These are phyloP conservation scores for Sugiyamaella lignohabitans DNA, from an alignment of 805 yeast species.

Conservation along the genomic window DNA sequence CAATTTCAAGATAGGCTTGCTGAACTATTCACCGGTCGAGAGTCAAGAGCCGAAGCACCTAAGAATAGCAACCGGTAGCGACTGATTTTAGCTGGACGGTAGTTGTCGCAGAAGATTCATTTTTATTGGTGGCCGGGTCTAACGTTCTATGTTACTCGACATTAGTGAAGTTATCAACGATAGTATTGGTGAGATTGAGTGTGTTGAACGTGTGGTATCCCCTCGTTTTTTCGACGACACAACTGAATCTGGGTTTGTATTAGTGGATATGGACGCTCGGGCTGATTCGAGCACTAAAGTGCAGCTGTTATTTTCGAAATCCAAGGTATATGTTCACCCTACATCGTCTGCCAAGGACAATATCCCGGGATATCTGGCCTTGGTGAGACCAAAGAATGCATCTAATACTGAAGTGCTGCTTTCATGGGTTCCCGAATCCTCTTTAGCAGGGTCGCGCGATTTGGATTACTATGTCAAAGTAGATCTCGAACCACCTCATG, in stretches of 20 bases:
- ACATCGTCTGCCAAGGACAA: slow-evolving; percentile 67
- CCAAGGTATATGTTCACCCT: slow-evolving; percentile 72
- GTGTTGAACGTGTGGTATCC: background rate
- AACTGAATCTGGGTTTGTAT: background rate
- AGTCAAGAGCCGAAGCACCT: no score
- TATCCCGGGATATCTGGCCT: slow-evolving; percentile 66
- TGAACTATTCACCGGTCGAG: no score
- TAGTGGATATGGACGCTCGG: background rate
- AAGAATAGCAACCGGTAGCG: no score
- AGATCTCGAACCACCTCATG: slow-evolving; percentile 38
- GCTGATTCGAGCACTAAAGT: slow-evolving; percentile 14
- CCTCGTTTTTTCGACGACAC: background rate
- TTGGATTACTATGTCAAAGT: slow-evolving; percentile 41
- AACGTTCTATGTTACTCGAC: background rate
- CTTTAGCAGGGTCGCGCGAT: slow-evolving; percentile 42
- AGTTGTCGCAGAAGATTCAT: no score
- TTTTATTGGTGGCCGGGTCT: no score
- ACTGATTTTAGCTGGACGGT: no score
- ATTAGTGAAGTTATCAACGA: no score
- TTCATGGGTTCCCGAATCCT: slow-evolving; percentile 57
- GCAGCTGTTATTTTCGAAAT: slow-evolving; percentile 35
- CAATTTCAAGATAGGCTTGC: no score
- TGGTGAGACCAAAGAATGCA: slow-evolving; percentile 45
- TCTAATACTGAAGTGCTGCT: slow-evolving; percentile 49
- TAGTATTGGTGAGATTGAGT: background rate